Evolutionary conservation across 805 yeast genomes (phyloP).

Genomic region (Candida boidinii): DNA sequence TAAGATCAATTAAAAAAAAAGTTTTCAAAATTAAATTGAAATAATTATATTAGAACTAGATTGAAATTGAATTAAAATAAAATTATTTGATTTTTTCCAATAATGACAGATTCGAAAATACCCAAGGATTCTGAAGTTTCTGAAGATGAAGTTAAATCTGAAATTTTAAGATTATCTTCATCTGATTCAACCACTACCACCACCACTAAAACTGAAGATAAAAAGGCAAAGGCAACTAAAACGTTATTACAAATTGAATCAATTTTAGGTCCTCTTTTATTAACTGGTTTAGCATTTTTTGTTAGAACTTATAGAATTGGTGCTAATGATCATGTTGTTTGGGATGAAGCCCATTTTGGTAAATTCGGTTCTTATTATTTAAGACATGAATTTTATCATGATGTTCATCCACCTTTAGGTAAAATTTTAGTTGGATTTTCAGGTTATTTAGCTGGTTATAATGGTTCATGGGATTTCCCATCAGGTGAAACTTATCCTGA

Average conservation of each 20-base stretch:
- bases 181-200: no score
- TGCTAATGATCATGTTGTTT: slow-evolving; percentile 67
- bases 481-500: slow-evolving; percentile 75
- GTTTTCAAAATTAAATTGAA: no score
- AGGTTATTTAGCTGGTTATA: slow-evolving; percentile 76
- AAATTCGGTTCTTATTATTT: slow-evolving; percentile 77
- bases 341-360: slow-evolving; percentile 98
- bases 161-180: slow-evolving; percentile 19
- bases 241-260: slow-evolving; percentile 22
- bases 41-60: no score
- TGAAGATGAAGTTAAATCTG: slow-evolving; percentile 23
- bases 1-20: no score
- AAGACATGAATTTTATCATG: slow-evolving; percentile 74
- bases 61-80: no score
- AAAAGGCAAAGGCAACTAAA: slow-evolving; percentile 7
- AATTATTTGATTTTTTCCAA: no score
- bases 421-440: slow-evolving; percentile 73
- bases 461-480: slow-evolving; percentile 84
- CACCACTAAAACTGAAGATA: no score
- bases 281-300: slow-evolving; percentile 63
- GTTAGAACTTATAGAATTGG: slow-evolving; percentile 73
- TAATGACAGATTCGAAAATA: no score
- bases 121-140: no score
- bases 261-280: slow-evolving; percentile 44
- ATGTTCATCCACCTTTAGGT: slow-evolving; percentile 84